Evolutionary conservation across 441 rosid species (phyloP).

Genomic region (Raphanus hybrid): DNA sequence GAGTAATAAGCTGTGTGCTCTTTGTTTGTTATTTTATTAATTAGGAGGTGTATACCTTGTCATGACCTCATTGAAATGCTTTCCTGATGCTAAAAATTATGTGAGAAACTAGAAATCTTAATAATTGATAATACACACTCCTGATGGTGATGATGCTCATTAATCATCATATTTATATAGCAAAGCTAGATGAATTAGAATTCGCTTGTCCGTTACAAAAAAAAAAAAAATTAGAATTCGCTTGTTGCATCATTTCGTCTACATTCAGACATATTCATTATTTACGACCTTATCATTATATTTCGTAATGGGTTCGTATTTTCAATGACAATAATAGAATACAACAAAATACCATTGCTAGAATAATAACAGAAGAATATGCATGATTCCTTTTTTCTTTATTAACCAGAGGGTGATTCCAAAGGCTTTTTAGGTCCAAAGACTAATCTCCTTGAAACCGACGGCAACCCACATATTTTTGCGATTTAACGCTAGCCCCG

Average conservation of each 20-base stretch:
- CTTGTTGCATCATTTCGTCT: constrained; percentile 21
- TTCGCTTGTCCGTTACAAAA: no score
- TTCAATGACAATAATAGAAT: constrained; percentile 27
- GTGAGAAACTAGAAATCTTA: constrained; percentile 14
- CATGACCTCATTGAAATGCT: constrained; percentile 35
- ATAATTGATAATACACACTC: background rate
- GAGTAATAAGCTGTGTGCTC: constrained; percentile 24
- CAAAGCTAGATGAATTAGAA: constrained; percentile 14
- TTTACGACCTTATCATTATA: constrained; percentile 48
- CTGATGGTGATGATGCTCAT: constrained; percentile 19
- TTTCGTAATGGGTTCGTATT: constrained; percentile 56
- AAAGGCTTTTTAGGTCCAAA: no score
- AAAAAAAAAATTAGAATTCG: constrained; percentile 15
- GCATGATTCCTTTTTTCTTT: constrained; percentile 16
- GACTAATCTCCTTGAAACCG: no score
- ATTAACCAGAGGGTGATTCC: no score
- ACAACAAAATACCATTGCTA: constrained; percentile 34
- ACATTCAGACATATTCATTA: constrained; percentile 40
- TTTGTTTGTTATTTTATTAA: background rate
- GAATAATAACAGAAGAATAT: constrained; percentile 43
- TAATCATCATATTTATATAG: constrained; percentile 13
- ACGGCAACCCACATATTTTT: no score
- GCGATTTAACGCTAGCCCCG: no score
- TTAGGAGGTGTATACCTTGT: constrained; percentile 14
- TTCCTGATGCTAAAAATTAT: constrained; percentile 33